Percentiles rank a stretch among this genome's conserved stretches.
Conservation (phyloP, 805 yeast genomes). For the Kodamaea kaohsiungensis region DNA sequence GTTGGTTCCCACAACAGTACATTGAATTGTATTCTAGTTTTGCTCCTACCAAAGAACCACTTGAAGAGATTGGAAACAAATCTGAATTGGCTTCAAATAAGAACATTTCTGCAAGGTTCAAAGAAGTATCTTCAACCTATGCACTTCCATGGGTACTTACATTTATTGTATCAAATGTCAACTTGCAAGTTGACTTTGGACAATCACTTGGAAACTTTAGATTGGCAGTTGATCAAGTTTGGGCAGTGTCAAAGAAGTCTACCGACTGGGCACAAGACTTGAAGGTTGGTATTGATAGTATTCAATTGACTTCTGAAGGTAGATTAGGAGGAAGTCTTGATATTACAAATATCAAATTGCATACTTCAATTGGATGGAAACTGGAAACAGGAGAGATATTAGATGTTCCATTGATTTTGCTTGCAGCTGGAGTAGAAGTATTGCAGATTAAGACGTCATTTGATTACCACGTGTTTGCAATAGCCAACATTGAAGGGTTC, state of each 20-base stretch:
- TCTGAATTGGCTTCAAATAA: slow-evolving; percentile 26
- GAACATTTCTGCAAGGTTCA: slow-evolving; percentile 48
- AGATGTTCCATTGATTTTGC: slow-evolving; percentile 66
- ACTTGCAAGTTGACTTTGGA: slow-evolving; percentile 73
- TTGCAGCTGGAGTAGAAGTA: slow-evolving; percentile 56
- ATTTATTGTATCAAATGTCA: slow-evolving; percentile 52
- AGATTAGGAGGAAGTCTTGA: slow-evolving; percentile 74
- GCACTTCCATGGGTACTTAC: slow-evolving; percentile 77
- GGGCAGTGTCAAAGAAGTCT: slow-evolving; percentile 70
- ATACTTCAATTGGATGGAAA: slow-evolving; percentile 75
- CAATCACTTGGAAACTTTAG: slow-evolving; percentile 73
- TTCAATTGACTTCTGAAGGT: slow-evolving; percentile 64
- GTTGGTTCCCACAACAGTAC: slow-evolving; percentile 62
- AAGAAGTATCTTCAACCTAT: slow-evolving; percentile 58
- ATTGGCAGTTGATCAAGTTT: slow-evolving; percentile 55
- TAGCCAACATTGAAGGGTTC: slow-evolving; percentile 52
- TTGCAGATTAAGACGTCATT: slow-evolving; percentile 66
- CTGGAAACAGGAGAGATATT: slow-evolving; percentile 38
- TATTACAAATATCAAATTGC: slow-evolving; percentile 50
- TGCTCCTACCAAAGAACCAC: background rate
- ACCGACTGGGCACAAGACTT: slow-evolving; percentile 72
- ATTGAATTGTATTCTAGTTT: slow-evolving; percentile 10
- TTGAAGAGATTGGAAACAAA: slow-evolving; percentile 1
- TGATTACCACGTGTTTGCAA: slow-evolving; percentile 83
- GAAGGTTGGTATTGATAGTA: slow-evolving; percentile 55